A percentile compares a stretch with the other conserved stretches of the same genome.
Conservation (phyloP, 805 yeast species). For the Teunomyces funiuensis region DNA sequence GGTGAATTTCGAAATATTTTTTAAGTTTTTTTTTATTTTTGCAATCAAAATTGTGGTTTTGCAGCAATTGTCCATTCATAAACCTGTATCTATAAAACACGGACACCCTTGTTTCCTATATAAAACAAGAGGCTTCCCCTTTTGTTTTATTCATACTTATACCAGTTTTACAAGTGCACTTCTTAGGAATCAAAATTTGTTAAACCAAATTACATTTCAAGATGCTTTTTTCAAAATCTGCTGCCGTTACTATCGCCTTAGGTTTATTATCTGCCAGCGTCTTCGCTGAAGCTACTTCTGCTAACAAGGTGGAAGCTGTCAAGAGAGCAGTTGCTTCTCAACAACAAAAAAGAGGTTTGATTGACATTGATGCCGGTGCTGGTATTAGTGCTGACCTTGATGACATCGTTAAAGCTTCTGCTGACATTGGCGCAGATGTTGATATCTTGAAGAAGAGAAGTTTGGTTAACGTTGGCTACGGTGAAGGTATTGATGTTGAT, state of each 20-base stretch:
- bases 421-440: slow-evolving; percentile 7
- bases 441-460: slow-evolving; percentile 5
- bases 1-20: too few relatives aligned
- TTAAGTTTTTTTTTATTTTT: not conserved
- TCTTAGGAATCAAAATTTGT: slow-evolving; percentile 6
- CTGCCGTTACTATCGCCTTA: slow-evolving; percentile 19
- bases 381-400: slow-evolving; percentile 11
- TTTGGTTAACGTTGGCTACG: not conserved
- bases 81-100: too few relatives aligned
- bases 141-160: not conserved
- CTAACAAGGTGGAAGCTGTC: slow-evolving; percentile 6
- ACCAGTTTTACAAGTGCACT: not conserved
- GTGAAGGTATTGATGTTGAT: slow-evolving; percentile 10
- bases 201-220: slow-evolving; percentile 1
- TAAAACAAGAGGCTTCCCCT: not conserved
- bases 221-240: slow-evolving; percentile 20
- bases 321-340: too few relatives aligned
- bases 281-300: slow-evolving; percentile 15
- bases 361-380: slow-evolving; percentile 12
- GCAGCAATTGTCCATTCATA: not conserved
- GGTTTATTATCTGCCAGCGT: slow-evolving; percentile 16
- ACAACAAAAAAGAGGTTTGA: slow-evolving; percentile 13
- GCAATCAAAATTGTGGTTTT: not conserved
- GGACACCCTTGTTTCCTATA: not conserved
- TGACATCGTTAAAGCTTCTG: slow-evolving; percentile 7